phyloP scores from a whole-genome alignment of 1,284 basidiomycete genomes.

The Trichosporon asahii region DNA sequence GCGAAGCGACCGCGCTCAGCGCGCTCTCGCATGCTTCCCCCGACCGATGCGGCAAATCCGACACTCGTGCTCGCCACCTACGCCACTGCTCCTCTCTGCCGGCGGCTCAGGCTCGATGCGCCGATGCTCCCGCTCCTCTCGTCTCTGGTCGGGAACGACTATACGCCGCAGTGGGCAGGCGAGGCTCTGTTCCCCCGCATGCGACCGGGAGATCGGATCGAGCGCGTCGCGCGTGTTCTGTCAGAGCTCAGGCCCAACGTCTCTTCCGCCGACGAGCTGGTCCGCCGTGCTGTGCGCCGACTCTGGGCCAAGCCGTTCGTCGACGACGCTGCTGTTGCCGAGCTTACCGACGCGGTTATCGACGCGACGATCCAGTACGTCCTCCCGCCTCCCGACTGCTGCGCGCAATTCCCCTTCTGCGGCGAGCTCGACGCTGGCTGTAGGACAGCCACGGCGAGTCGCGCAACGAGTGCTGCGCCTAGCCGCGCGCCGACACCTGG shows the following conservation, averaged over 20 bases:
- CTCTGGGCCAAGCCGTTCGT: slow-evolving; percentile 32
- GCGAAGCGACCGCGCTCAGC: background rate
- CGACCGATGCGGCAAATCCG: slow-evolving; percentile 48
- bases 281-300: slow-evolving; percentile 40
- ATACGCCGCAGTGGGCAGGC: slow-evolving; percentile 56
- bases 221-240: slow-evolving; percentile 46
- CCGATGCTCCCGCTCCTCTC: slow-evolving; percentile 77
- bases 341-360: slow-evolving; percentile 42
- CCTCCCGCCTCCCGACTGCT: slow-evolving; percentile 40
- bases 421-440: slow-evolving; percentile 45
- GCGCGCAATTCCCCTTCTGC: slow-evolving; percentile 44
- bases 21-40: slow-evolving; percentile 61
- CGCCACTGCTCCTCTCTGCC: slow-evolving; percentile 63
- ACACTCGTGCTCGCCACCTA: slow-evolving; percentile 59
- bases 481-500: slow-evolving; percentile 13
- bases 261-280: slow-evolving; percentile 31
- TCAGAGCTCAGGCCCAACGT: slow-evolving; percentile 37
- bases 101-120: slow-evolving; percentile 64
- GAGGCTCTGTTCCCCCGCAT: slow-evolving; percentile 36
- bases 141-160: slow-evolving; percentile 82
- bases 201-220: slow-evolving; percentile 37
- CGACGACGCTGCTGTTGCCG: slow-evolving; percentile 29
- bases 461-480: slow-evolving; percentile 7
- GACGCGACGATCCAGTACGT: slow-evolving; percentile 50
- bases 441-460: slow-evolving; percentile 15